phyloP scores from a whole-genome alignment of 805 yeast species.

The Jamesozyma jinghongensis region DNA sequence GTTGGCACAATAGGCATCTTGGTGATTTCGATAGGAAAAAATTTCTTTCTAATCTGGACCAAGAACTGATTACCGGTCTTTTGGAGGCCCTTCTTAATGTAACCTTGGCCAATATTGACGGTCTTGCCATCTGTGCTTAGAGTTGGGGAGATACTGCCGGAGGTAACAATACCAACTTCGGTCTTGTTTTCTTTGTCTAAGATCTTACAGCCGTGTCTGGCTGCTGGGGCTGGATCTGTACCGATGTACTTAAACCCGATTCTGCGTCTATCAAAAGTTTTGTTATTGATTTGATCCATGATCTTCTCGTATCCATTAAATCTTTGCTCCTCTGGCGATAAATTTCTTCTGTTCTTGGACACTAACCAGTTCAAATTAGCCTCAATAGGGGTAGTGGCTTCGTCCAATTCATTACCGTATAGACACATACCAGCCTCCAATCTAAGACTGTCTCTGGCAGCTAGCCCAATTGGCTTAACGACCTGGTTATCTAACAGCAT shows the following conservation, averaged over 20 bases:
- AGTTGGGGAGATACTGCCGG: constrained; percentile 61
- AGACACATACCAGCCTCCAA: constrained; percentile 98
- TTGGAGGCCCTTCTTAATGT: constrained; percentile 57
- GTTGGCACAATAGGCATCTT: constrained; percentile 80
- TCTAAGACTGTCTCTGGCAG: constrained; percentile 95
- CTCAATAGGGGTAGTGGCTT: constrained; percentile 74
- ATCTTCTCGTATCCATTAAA: constrained; percentile 77
- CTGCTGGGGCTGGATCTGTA: constrained; percentile 94
- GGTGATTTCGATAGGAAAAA: constrained; percentile 62
- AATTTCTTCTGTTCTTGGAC: constrained; percentile 63
- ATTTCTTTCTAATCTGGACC: constrained; percentile 77
- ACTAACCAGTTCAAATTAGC: constrained; percentile 86
- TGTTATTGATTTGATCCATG: constrained; percentile 59
- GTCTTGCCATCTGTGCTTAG: constrained; percentile 36
- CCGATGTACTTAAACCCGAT: constrained; percentile 57
- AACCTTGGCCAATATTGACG: constrained; percentile 85
- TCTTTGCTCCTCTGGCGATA: constrained; percentile 22
- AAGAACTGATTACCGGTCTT: constrained; percentile 67
- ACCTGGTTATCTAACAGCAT: constrained; percentile 45
- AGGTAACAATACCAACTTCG: constrained; percentile 45
- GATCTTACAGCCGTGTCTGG: constrained; percentile 69
- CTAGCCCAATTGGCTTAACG: constrained; percentile 85
- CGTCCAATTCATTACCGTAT: constrained; percentile 86
- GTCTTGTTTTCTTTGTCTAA: constrained; percentile 45
- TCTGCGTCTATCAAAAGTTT: constrained; percentile 48